Conservation (phyloP, 176 grass and related monocot genomes). For the Musa acuminata region DNA sequence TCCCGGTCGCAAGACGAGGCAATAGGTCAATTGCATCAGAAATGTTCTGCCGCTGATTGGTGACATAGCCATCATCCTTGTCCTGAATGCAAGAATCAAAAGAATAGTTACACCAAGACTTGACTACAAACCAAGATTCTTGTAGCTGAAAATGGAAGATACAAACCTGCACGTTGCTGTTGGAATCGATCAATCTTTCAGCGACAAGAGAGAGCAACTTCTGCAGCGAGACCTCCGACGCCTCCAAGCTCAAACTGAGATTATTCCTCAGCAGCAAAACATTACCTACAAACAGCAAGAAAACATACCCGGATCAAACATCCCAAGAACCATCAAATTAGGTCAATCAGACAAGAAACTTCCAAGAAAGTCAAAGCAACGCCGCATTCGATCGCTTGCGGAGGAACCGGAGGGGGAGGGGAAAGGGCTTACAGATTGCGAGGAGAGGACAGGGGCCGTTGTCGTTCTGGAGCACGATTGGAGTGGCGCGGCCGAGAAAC, state of each 20-base stretch:
- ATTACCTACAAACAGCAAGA: conserved; percentile 47
- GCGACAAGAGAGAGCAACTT: conserved; percentile 87
- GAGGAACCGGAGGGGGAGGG: not conserved
- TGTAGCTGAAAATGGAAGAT: not conserved
- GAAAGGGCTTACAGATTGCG: conserved; percentile 64
- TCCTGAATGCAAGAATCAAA: conserved; percentile 19
- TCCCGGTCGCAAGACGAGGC: conserved; percentile 56
- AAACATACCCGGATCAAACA: not conserved
- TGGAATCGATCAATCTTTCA: conserved; percentile 77
- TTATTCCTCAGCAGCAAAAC: conserved; percentile 87
- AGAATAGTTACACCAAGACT: not conserved
- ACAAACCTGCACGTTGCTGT: conserved; percentile 57
- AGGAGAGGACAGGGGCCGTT: conserved; percentile 97
- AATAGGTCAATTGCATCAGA: conserved; percentile 70
- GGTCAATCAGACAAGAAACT: conserved; percentile 3
- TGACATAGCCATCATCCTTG: conserved; percentile 59
- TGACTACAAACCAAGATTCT: not conserved
- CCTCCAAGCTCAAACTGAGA: conserved; percentile 72
- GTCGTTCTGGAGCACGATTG: conserved; percentile 94
- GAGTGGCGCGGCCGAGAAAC: conserved; percentile 75
- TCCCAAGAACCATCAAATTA: not conserved
- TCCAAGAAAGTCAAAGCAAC: not conserved
- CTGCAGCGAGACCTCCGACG: conserved; percentile 82
- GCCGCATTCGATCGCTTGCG: not conserved
- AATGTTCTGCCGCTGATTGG: conserved; percentile 65